Evolutionary conservation across 1,284 basidiomycete species (phyloP).

Genomic region (Fomes fomentarius): DNA sequence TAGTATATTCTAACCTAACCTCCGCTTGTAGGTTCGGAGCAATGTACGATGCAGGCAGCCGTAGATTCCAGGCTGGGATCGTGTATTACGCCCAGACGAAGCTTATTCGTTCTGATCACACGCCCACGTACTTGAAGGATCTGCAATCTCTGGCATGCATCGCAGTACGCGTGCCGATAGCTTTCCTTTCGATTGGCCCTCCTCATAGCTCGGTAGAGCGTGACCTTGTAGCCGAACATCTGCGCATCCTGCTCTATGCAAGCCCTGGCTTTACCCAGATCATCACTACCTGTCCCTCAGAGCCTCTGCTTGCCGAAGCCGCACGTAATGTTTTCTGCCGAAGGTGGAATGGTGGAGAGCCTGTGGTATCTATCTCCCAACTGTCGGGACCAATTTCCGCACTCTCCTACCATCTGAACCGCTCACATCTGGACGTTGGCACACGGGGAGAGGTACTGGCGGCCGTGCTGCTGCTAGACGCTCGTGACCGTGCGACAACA

Average conservation of each 20-base stretch:
- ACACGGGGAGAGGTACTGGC: slow-evolving; percentile 19
- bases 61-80: slow-evolving; percentile 18
- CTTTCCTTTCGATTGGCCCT: slow-evolving; percentile 23
- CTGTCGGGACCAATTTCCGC: background rate
- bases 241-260: slow-evolving; percentile 33
- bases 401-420: background rate
- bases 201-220: slow-evolving; percentile 16
- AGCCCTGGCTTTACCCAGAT: slow-evolving; percentile 24
- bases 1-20: background rate
- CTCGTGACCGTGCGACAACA: slow-evolving; percentile 16
- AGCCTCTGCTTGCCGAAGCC: slow-evolving; percentile 34
- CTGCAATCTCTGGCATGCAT: slow-evolving; percentile 32
- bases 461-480: slow-evolving; percentile 16
- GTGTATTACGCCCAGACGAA: background rate
- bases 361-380: background rate
- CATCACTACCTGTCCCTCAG: slow-evolving; percentile 29
- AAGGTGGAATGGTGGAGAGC: background rate
- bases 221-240: slow-evolving; percentile 33
- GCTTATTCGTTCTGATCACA: background rate
- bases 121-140: background rate
- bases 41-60: slow-evolving; percentile 6
- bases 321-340: slow-evolving; percentile 5
- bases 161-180: slow-evolving; percentile 30
- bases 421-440: slow-evolving; percentile 18
- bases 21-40: slow-evolving; percentile 7